Percentiles rank a stretch among this genome's conserved stretches.
phyloP scores from a whole-genome alignment of 495 filamentous ascomycete species.

The Podospora didyma region DNA sequence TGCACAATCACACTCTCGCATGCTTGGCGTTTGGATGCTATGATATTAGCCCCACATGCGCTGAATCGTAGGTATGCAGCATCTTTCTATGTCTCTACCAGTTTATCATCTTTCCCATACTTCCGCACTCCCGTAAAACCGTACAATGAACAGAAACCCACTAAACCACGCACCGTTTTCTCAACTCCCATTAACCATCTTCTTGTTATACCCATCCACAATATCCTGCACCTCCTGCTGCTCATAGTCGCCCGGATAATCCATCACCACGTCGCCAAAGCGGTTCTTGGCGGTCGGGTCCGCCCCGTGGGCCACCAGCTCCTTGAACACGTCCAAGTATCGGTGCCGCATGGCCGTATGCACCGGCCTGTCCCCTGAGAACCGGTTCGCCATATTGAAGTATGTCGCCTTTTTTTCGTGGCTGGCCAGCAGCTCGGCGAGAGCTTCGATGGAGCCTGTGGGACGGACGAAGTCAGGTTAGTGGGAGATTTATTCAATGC shows the following conservation, averaged over 20 bases:
- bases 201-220: conserved; percentile 9
- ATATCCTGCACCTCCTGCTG: conserved; percentile 19
- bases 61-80: no score
- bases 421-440: conserved; percentile 16
- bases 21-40: no score
- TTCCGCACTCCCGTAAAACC: no score
- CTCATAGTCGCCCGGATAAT: conserved; percentile 26
- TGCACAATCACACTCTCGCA: no score
- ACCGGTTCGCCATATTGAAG: conserved; percentile 31
- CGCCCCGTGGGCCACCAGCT: conserved; percentile 22
- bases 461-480: no score
- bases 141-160: no score
- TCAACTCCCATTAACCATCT: no score
- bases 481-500: no score
- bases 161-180: no score
- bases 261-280: conserved; percentile 24
- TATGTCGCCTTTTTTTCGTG: conserved; percentile 11
- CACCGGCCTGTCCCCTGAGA: conserved; percentile 24
- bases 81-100: no score
- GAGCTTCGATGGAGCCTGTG: conserved; percentile 19
- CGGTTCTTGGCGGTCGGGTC: conserved; percentile 28
- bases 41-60: no score
- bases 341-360: conserved; percentile 29
- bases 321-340: conserved; percentile 19
- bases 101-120: no score